Evolutionary conservation across 768 basidiomycete species (phyloP), one percentile per base, ranked within the genome.

Genomic region (Ramaria sp.): DNA sequence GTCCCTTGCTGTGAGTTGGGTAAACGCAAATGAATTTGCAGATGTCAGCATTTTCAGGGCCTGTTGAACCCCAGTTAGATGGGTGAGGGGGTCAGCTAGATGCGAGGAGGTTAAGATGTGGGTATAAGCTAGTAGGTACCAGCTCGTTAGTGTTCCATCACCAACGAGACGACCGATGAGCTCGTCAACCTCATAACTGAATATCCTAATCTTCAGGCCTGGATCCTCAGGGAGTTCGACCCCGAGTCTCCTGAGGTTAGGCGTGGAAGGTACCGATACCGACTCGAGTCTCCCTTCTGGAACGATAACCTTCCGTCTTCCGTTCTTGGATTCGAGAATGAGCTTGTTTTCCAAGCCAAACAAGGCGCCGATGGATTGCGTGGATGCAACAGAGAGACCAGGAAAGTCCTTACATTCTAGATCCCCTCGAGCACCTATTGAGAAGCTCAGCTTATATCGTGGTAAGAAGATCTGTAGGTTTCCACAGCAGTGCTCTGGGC

Each of bases 91-190:
- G 63, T 80, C 78, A 11, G 68, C 66, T 15, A 73, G 63, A 47
- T 69, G 70, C 45, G 72, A 69, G n/a, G 72, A 72, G 1, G 71
- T 78, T 2, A 77, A 57, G 17, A 75, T 73, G 45, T 80, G 79
- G 15, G 80, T 66, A 51, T 75, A 75, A 2, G 71, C 66, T 47
- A 66, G 67, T 54, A 68, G 76, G 7, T 78, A 64, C 41, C 63
- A 63, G 57, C 64, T 67, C 1, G 58, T 59, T 39, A 72, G 50
- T n/a, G 61, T 67, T 3, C 49, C 60, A 10, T 66, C 66, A 3
- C 67, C 66, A 10, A 50, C 56, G 20, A 73, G 61, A 41, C 65
- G 63, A 1, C 70, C 66, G 6, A 75, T 58, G 15, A 66, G 60
- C 11, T 58, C 56, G 51, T 75, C 65, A 3, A 73, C 53, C 1